phyloP scores from a whole-genome alignment of 192 early-diverging fungal genomes.

The Coemansia sp. region DNA sequence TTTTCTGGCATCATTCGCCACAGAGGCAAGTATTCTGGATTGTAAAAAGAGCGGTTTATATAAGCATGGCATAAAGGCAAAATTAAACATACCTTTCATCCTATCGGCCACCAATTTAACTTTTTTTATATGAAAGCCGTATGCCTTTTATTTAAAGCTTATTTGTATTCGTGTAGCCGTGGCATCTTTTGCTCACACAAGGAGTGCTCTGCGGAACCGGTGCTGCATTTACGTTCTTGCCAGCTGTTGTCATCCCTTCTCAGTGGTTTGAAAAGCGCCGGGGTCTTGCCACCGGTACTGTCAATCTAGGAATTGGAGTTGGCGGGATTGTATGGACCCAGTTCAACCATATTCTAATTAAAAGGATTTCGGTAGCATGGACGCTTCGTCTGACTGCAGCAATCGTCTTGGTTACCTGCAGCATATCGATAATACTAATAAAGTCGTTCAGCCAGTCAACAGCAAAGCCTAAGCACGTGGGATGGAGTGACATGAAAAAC shows the following conservation, averaged over 20 bases:
- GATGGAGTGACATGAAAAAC: conserved; percentile 24
- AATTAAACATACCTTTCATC: not conserved
- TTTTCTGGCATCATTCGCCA: conserved; percentile 52
- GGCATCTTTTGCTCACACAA: conserved; percentile 64
- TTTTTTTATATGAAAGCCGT: not conserved
- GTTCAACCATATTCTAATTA: conserved; percentile 61
- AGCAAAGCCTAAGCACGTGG: conserved; percentile 8
- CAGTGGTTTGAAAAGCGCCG: conserved; percentile 63
- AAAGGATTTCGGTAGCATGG: conserved; percentile 58
- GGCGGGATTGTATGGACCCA: conserved; percentile 69
- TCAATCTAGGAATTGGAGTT: conserved; percentile 67
- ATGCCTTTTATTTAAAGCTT: not conserved
- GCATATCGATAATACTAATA: conserved; percentile 36
- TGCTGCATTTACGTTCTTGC: conserved; percentile 52
- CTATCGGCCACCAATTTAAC: not conserved
- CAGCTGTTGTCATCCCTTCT: conserved; percentile 49
- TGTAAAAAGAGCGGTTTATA: not conserved
- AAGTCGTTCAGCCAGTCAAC: conserved; percentile 20
- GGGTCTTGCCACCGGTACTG: conserved; percentile 59
- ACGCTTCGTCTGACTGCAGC: conserved; percentile 63
- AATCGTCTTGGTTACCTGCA: conserved; percentile 37
- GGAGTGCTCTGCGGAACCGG: conserved; percentile 60
- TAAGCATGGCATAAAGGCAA: not conserved
- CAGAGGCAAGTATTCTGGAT: conserved; percentile 32
- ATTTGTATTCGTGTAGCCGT: conserved; percentile 50